Evolutionary conservation across 2,329 filamentous ascomycete genomes (phyloP), one percentile per base, ranked within the genome.

Genomic region (Chaetomium olivaceum): DNA sequence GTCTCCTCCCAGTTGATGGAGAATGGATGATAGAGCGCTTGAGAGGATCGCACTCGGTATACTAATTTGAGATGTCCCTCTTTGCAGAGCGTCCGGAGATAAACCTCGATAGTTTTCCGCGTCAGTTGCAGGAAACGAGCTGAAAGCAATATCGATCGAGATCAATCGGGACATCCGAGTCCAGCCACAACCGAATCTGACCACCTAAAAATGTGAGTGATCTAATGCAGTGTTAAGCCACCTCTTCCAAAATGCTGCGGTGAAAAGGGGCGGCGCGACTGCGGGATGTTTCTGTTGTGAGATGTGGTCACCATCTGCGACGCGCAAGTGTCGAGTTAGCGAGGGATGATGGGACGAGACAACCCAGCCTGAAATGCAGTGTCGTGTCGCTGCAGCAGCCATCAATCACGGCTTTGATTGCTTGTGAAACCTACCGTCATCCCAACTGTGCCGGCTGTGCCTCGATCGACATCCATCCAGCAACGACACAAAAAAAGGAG

Each of bases 381-480:
- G 56, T 48, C 14, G 48, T 31, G 56, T 48, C n/a, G 48, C 33
- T 59, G 19, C 33, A 55, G 19, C 62, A 55, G 19, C 51, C 14
- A 21, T 36, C 55, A 31, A 52, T 12, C 46, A 14, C 25, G 11
- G 23, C 25, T 48, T 29, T 23, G 33, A 51, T 55, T 50, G 52
- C 57, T 36, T 66, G 64, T 66, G 64, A 61, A 61, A 63, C 61
- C 56, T 54, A 57, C 56, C 29, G 36, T 36, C n/a, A 25, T 43
- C 8, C 23, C 33, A 56, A 23, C 19, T 29, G 36, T 48, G 57
- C 29, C 58, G 59, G 63, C 46, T 27, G 58, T 48, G 63, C 33
- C 46, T 51, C 64, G 50, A 62, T 51, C 64, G 50, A 62, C 36
- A 55, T 54, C 33, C 58, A 58, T 9, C 54, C 25, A 23, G 4